Percentiles rank a stretch among this genome's conserved stretches.
These are phyloP conservation scores for Candida stauntonica DNA, from an alignment of 805 yeast genomes.

Conservation along the genomic window DNA sequence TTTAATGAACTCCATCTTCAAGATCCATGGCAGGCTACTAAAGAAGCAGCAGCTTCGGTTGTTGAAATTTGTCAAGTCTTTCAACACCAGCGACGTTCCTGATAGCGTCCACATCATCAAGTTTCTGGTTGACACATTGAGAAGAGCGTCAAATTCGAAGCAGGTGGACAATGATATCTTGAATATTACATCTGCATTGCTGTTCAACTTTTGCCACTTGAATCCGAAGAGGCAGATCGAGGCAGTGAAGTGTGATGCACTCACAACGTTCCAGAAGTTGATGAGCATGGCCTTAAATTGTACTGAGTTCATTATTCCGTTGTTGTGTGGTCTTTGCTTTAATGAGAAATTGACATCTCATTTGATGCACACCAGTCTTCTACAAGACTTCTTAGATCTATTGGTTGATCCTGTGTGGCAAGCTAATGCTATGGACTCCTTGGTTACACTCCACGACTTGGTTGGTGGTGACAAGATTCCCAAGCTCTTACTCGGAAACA, in stretches of 20 bases:
- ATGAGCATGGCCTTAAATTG: slow-evolving; percentile 38
- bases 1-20: slow-evolving; percentile 41
- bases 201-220: slow-evolving; percentile 44
- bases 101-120: slow-evolving; percentile 32
- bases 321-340: slow-evolving; percentile 43
- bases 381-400: slow-evolving; percentile 33
- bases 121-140: slow-evolving; percentile 32
- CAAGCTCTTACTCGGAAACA: slow-evolving; percentile 25
- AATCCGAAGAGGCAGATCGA: slow-evolving; percentile 38
- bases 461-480: slow-evolving; percentile 29
- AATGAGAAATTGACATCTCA: slow-evolving; percentile 33
- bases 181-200: slow-evolving; percentile 38
- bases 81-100: slow-evolving; percentile 13
- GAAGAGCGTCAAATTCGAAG: slow-evolving; percentile 1
- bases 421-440: slow-evolving; percentile 45
- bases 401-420: slow-evolving; percentile 49
- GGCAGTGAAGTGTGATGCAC: slow-evolving; percentile 36
- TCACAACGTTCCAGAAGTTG: slow-evolving; percentile 35
- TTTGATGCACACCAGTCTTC: slow-evolving; percentile 28
- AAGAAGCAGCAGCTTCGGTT: slow-evolving; percentile 33
- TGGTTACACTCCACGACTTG: slow-evolving; percentile 41
- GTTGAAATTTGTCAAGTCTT: slow-evolving; percentile 32
- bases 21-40: slow-evolving; percentile 32
- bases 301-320: slow-evolving; percentile 43
- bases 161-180: slow-evolving; percentile 31